phyloP scores from a whole-genome alignment of 2,329 filamentous ascomycete genomes.

The Neopestalotiopsis rosae region DNA sequence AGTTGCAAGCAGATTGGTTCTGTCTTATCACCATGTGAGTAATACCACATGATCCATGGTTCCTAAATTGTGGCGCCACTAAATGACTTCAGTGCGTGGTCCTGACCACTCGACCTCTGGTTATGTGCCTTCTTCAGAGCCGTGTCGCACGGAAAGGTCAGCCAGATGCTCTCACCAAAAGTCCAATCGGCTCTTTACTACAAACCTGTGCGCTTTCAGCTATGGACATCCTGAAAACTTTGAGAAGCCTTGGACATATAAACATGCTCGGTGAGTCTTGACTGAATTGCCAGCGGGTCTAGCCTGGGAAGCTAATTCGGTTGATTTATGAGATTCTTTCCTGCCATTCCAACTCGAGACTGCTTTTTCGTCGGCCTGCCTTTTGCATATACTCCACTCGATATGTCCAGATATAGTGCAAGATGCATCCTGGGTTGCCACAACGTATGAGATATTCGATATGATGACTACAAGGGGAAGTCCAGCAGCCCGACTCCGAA shows the following conservation, averaged over 20 bases:
- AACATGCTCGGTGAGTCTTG: not conserved
- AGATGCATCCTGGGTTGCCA: not conserved
- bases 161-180: too few relatives aligned
- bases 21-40: not conserved
- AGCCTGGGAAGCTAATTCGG: not conserved
- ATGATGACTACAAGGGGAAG: not conserved
- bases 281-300: not conserved
- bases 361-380: not conserved
- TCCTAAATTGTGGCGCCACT: not conserved
- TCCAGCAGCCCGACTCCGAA: not conserved
- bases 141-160: not conserved
- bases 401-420: not conserved
- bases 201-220: not conserved
- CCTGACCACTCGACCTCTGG: not conserved
- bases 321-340: not conserved
- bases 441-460: not conserved
- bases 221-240: not conserved
- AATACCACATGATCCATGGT: too few relatives aligned
- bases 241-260: not conserved
- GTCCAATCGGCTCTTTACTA: not conserved
- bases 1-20: not conserved
- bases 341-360: slow-evolving; percentile 5
- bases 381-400: not conserved
- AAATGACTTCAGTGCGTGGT: not conserved
- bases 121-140: slow-evolving; percentile 2